These are phyloP conservation scores for Calonectria hawksworthii DNA, from an alignment of 2,329 filamentous ascomycete species.

Conservation along the genomic window DNA sequence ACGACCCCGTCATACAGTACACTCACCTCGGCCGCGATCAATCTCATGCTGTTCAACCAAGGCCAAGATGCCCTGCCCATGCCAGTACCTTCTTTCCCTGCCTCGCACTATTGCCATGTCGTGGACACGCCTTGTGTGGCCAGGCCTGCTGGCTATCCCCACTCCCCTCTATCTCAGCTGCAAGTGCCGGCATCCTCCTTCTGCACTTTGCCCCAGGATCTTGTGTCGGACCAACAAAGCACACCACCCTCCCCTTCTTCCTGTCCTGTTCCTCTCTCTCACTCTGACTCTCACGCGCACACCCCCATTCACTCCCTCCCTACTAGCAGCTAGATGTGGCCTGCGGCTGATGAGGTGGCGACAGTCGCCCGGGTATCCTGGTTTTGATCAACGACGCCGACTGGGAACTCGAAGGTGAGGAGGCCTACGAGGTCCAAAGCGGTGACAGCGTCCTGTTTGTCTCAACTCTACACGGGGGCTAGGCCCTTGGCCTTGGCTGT, in stretches of 20 bases:
- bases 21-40: neutral
- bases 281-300: neutral
- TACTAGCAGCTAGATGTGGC: conserved; percentile 22
- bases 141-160: conserved; percentile 16
- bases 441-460: conserved; percentile 95
- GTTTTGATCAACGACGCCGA: conserved; percentile 98
- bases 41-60: conserved; percentile 14
- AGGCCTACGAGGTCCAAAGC: conserved; percentile 85
- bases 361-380: conserved; percentile 92
- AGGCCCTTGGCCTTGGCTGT: conserved; percentile 41
- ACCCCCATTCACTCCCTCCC: conserved; percentile 17
- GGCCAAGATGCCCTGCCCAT: conserved; percentile 5
- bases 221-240: conserved; percentile 7
- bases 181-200: conserved; percentile 28
- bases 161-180: conserved; percentile 31
- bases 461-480: conserved; percentile 95
- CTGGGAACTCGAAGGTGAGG: conserved; percentile 98
- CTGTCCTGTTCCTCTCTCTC: neutral
- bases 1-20: conserved; percentile 12
- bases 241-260: neutral
- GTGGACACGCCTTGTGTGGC: neutral
- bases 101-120: conserved; percentile 2
- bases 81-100: neutral
- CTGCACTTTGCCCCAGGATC: conserved; percentile 16
- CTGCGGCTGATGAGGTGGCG: conserved; percentile 46